A percentile compares a stretch with the other conserved stretches of the same genome.
These are phyloP conservation scores for Debaryomyces psychrophilus DNA, from an alignment of 1,139 yeast genomes.

Conservation along the genomic window DNA sequence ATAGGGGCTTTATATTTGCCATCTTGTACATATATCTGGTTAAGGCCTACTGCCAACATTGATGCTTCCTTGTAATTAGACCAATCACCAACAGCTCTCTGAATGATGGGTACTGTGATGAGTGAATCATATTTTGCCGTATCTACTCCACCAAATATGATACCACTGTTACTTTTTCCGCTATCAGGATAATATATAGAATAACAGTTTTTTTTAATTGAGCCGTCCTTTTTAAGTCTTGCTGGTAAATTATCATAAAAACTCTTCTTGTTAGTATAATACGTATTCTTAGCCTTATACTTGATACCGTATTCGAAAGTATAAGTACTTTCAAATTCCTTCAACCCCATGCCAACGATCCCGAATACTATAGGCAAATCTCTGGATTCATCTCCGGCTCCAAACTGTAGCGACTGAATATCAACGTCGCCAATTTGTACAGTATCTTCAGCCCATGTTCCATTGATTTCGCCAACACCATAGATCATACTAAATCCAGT, in stretches of 20 bases:
- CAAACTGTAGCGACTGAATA: conserved; percentile 8
- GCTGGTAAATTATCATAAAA: conserved; percentile 12
- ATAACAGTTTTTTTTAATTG: conserved; percentile 9
- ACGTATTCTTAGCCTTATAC: conserved; percentile 6
- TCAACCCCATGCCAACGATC: conserved; percentile 11
- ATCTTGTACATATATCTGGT: conserved; percentile 8
- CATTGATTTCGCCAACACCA: conserved; percentile 11
- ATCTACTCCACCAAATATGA: conserved; percentile 14
- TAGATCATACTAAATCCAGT: conserved; percentile 11
- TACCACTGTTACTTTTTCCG: conserved; percentile 1
- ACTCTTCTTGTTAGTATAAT: neutral
- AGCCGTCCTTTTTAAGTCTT: conserved; percentile 9
- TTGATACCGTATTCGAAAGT: conserved; percentile 12
- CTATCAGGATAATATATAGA: conserved; percentile 11
- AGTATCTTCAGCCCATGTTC: conserved; percentile 11
- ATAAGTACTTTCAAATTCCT: conserved; percentile 12
- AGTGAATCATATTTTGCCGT: conserved; percentile 10
- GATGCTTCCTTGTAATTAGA: conserved; percentile 7
- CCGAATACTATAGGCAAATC: conserved; percentile 7
- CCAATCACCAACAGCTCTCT: conserved; percentile 10
- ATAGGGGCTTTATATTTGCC: neutral
- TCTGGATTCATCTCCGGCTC: conserved; percentile 7
- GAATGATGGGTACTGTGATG: conserved; percentile 11
- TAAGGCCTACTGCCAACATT: conserved; percentile 10
- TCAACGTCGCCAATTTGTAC: neutral